Percentiles rank a stretch among this genome's conserved stretches.
Conservation (phyloP, 345 rosid genomes). For the Limnanthes douglasii region DNA sequence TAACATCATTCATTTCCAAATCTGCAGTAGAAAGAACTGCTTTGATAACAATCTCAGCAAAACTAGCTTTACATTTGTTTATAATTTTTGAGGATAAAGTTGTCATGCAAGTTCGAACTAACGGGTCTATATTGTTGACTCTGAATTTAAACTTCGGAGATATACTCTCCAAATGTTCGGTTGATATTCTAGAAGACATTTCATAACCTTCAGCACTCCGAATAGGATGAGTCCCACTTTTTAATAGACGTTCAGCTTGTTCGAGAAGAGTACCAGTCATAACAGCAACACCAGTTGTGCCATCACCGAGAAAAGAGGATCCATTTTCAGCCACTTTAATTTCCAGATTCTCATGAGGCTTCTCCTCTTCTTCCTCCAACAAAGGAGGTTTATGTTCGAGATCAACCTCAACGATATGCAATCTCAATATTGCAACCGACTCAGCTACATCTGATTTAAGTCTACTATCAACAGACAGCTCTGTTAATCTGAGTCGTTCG, state of each 20-base stretch:
- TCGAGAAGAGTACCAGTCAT: slow-evolving; percentile 93
- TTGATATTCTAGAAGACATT: slow-evolving; percentile 73
- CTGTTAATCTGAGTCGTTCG: no score
- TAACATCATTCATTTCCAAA: slow-evolving; percentile 85
- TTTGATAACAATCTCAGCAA: slow-evolving; percentile 95
- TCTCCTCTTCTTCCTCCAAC: no score
- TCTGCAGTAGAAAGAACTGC: slow-evolving; percentile 96
- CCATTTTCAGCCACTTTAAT: no score
- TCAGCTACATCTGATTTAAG: no score
- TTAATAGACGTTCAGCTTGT: slow-evolving; percentile 81
- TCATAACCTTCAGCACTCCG: slow-evolving; percentile 95
- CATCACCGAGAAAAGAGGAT: no score
- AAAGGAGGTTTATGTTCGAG: no score
- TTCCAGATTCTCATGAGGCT: no score
- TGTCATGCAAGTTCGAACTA: slow-evolving; percentile 93
- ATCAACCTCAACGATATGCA: no score
- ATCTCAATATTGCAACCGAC: no score
- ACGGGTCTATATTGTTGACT: slow-evolving; percentile 39
- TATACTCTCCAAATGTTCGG: slow-evolving; percentile 65
- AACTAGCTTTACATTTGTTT: slow-evolving; percentile 70
- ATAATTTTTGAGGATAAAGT: slow-evolving; percentile 89
- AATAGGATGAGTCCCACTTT: slow-evolving; percentile 95
- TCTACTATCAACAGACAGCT: no score
- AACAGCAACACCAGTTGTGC: slow-evolving; percentile 96
- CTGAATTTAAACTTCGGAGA: slow-evolving; percentile 71